phyloP scores from a whole-genome alignment of 306 rosid species.

The Quercus parvula region DNA sequence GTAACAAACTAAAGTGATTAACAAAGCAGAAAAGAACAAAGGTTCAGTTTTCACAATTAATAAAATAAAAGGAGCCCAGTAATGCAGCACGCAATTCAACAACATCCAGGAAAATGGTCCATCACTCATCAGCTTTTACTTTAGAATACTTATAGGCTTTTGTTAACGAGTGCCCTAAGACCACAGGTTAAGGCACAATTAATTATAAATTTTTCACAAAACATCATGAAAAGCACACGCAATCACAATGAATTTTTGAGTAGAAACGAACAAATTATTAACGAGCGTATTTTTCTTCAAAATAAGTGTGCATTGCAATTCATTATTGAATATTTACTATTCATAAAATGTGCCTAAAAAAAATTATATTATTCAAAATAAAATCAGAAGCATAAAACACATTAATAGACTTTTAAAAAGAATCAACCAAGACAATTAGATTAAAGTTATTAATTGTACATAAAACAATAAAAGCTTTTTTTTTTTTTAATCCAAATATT shows the following conservation, averaged over 20 bases:
- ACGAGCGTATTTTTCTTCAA: too few species aligned
- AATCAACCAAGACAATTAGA: neutral
- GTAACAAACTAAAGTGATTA: constrained; percentile 10
- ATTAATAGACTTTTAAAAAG: neutral
- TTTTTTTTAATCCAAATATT: too few species aligned
- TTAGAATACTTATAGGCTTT: neutral
- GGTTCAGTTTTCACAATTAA: neutral
- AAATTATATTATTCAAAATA: neutral
- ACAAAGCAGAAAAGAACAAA: constrained; percentile 2
- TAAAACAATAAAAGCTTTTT: too few species aligned
- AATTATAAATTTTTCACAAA: too few species aligned
- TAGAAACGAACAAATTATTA: too few species aligned
- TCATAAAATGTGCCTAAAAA: neutral
- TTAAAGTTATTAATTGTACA: too few species aligned
- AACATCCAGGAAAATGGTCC: neutral
- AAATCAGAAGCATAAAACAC: neutral
- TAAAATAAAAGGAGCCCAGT: neutral
- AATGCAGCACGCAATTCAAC: constrained; percentile 9
- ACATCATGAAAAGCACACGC: too few species aligned
- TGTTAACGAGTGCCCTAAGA: too few species aligned
- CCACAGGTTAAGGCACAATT: too few species aligned
- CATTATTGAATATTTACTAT: too few species aligned
- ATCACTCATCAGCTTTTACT: neutral
- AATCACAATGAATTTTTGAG: too few species aligned
- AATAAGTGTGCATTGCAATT: too few species aligned